Evolutionary conservation across 1,284 basidiomycete genomes (phyloP).

Genomic region (Apiotrichum brassicae): DNA sequence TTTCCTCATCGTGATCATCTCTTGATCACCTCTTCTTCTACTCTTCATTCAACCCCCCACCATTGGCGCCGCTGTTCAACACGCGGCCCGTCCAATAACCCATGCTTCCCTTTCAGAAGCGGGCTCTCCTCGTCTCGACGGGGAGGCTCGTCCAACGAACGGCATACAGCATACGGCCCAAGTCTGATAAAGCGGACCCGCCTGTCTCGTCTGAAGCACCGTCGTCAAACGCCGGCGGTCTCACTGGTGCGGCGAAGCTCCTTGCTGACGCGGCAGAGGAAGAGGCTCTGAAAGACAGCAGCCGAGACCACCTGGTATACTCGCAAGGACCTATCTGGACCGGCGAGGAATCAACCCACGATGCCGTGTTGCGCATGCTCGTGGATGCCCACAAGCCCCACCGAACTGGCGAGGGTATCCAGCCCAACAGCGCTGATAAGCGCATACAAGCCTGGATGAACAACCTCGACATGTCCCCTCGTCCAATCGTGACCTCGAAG

Average conservation of each 20-base stretch:
- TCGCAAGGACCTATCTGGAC: conserved; percentile 54
- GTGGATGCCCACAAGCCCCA: conserved; percentile 78
- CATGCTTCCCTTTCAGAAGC: conserved; percentile 12
- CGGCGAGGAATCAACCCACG: conserved; percentile 64
- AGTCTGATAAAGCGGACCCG: too few relatives aligned
- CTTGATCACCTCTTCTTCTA: too few relatives aligned
- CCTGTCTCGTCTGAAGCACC: too few relatives aligned
- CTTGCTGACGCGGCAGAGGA: conserved; percentile 64
- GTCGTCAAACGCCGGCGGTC: too few relatives aligned
- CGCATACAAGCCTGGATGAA: conserved; percentile 56
- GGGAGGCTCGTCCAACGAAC: conserved; percentile 1
- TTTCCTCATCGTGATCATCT: too few relatives aligned
- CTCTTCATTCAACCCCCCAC: too few relatives aligned
- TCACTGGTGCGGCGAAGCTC: conserved; percentile 58
- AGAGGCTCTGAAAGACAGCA: conserved; percentile 38
- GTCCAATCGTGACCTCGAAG: conserved; percentile 4
- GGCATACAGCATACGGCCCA: neutral
- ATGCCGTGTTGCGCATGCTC: conserved; percentile 74
- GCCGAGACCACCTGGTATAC: conserved; percentile 42
- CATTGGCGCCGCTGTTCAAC: too few relatives aligned
- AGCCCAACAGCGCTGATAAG: conserved; percentile 58
- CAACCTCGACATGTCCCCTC: conserved; percentile 34
- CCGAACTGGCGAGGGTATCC: conserved; percentile 48
- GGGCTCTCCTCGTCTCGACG: conserved; percentile 8
- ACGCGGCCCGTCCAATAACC: neutral